phyloP scores from a whole-genome alignment of 148 eudicot genomes.

The Heliosperma pusillum region DNA sequence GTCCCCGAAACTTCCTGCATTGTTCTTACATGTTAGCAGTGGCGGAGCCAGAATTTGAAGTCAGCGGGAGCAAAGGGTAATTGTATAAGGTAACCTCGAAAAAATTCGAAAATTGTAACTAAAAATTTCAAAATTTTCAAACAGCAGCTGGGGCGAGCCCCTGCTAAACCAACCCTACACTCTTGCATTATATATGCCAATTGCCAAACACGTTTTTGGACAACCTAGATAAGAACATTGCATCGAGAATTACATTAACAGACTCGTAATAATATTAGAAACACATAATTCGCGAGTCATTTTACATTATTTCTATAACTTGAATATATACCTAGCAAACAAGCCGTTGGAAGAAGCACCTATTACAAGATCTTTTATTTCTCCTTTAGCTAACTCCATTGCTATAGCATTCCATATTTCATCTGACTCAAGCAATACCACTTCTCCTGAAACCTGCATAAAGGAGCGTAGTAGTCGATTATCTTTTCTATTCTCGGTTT shows the following conservation, averaged over 20 bases:
- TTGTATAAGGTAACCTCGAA: too few species aligned
- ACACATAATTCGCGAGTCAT: not conserved
- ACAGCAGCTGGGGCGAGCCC: too few species aligned
- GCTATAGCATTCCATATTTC: constrained; percentile 54
- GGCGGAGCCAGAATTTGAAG: too few species aligned
- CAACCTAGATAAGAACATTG: not conserved
- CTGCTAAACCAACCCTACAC: not conserved
- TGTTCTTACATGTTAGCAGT: constrained; percentile 3
- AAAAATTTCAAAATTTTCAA: too few species aligned
- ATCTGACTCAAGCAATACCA: constrained; percentile 69
- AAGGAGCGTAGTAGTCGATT: not conserved
- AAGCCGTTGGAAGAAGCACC: constrained; percentile 75
- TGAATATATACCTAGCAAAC: constrained; percentile 59
- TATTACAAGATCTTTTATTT: constrained; percentile 62
- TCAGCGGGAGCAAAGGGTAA: too few species aligned
- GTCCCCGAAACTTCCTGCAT: constrained; percentile 51
- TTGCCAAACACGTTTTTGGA: not conserved
- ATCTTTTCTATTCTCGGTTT: too few species aligned
- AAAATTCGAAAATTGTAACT: too few species aligned
- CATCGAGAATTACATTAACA: not conserved
- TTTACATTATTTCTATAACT: too few species aligned
- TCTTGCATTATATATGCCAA: not conserved
- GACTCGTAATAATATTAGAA: not conserved
- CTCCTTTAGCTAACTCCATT: constrained; percentile 32
- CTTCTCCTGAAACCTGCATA: constrained; percentile 63